Evolutionary conservation across 2,329 filamentous ascomycete species (phyloP).

Genomic region (Ceratocystis lukuohia): DNA sequence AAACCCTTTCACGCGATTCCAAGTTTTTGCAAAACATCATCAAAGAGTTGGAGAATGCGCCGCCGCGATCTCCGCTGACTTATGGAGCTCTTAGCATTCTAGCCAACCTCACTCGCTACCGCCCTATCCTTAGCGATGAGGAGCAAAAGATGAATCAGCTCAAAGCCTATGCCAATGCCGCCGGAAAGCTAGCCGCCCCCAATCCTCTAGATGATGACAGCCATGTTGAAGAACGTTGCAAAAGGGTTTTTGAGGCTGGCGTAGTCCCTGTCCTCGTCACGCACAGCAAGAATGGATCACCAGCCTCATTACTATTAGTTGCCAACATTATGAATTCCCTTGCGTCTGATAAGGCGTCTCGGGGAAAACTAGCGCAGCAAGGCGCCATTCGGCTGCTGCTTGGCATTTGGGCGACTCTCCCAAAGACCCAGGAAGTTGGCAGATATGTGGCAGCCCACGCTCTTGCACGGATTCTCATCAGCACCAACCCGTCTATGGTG

Average conservation of each 20-base stretch:
- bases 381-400: constrained; percentile 81
- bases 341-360: constrained; percentile 56
- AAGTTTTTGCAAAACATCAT: constrained; percentile 58
- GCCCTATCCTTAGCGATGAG: constrained; percentile 68
- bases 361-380: constrained; percentile 77
- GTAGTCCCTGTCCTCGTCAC: constrained; percentile 64
- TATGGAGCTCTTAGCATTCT: constrained; percentile 82
- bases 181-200: constrained; percentile 47
- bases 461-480: constrained; percentile 73
- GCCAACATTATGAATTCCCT: constrained; percentile 66
- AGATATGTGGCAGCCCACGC: constrained; percentile 60
- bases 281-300: constrained; percentile 58
- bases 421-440: constrained; percentile 34
- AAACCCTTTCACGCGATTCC: constrained; percentile 57
- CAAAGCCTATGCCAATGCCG: constrained; percentile 84
- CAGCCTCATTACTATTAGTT: constrained; percentile 56
- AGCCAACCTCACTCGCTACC: constrained; percentile 70
- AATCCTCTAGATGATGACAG: constrained; percentile 64
- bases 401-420: constrained; percentile 50
- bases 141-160: constrained; percentile 84
- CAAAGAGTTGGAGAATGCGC: constrained; percentile 43
- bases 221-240: constrained; percentile 63
- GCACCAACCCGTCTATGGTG: constrained; percentile 68
- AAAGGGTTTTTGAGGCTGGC: constrained; percentile 63
- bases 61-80: constrained; percentile 54